These are phyloP conservation scores for Trichoderma sp. DNA, from an alignment of 2,329 filamentous ascomycete species.

Conservation along the genomic window DNA sequence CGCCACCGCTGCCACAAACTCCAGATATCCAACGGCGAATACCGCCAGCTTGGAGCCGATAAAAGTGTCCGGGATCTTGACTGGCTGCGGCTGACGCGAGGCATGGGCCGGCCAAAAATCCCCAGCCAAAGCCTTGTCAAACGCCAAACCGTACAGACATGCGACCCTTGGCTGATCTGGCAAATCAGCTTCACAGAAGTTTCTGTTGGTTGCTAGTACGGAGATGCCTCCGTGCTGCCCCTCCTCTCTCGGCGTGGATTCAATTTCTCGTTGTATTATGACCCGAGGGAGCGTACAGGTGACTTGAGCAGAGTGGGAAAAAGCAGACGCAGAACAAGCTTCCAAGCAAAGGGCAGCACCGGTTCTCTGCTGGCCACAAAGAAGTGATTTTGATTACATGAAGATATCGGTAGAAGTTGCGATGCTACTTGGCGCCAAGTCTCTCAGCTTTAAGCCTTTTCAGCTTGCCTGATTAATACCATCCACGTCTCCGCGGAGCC, in stretches of 20 bases:
- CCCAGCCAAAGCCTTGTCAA: background rate
- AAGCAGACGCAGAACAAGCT: no score
- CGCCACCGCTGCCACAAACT: background rate
- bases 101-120: background rate
- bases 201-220: background rate
- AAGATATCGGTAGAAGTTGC: background rate
- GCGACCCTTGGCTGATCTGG: background rate
- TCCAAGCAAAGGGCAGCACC: background rate
- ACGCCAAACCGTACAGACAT: background rate
- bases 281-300: background rate
- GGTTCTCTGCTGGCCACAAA: background rate
- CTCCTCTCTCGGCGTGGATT: background rate
- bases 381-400: background rate
- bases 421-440: background rate
- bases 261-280: background rate
- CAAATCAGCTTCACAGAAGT: background rate
- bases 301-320: background rate
- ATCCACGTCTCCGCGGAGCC: background rate
- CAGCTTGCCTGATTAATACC: background rate
- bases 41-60: constrained; percentile 17
- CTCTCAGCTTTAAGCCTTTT: background rate
- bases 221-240: background rate
- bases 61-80: background rate
- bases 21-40: background rate
- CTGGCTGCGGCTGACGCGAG: background rate